Percentiles rank a stretch among this genome's conserved stretches.
Evolutionary conservation across 2,329 filamentous ascomycete genomes (phyloP).

Genomic region (Huntiella bhutanensis): DNA sequence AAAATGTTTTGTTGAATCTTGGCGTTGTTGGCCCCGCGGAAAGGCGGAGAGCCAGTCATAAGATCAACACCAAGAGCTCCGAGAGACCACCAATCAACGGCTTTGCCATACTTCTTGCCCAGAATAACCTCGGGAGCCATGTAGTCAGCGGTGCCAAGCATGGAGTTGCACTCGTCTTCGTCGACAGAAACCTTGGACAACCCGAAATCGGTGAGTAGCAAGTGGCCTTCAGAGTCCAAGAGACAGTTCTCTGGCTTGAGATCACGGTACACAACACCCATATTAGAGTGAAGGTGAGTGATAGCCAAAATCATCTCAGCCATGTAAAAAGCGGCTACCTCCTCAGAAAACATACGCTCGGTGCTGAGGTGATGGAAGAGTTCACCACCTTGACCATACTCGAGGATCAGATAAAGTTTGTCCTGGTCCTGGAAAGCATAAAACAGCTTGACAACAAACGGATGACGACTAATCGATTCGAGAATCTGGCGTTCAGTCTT

Average conservation of each 20-base stretch:
- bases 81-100: slow-evolving; percentile 97
- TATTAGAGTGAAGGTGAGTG: slow-evolving; percentile 75
- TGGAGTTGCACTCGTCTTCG: slow-evolving; percentile 59
- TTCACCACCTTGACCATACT: slow-evolving; percentile 94
- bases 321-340: slow-evolving; percentile 90
- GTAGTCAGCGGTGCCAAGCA: slow-evolving; percentile 91
- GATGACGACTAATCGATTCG: slow-evolving; percentile 88
- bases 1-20: slow-evolving; percentile 95
- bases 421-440: slow-evolving; percentile 98
- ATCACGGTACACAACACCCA: slow-evolving; percentile 91
- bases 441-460: slow-evolving; percentile 94
- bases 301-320: slow-evolving; percentile 91
- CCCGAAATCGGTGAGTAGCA: slow-evolving; percentile 90
- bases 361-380: slow-evolving; percentile 87
- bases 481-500: slow-evolving; percentile 91
- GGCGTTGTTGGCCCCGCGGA: slow-evolving; percentile 73
- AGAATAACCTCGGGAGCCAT: slow-evolving; percentile 94
- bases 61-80: slow-evolving; percentile 84
- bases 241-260: slow-evolving; percentile 97
- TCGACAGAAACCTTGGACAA: slow-evolving; percentile 84
- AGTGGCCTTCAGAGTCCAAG: slow-evolving; percentile 73
- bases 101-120: slow-evolving; percentile 76
- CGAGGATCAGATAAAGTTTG: slow-evolving; percentile 90
- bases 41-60: slow-evolving; percentile 81
- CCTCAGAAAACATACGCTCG: slow-evolving; percentile 87